Base-by-base conservation (phyloP, 805 yeast species). In the Saturnispora galanensis region DNA sequence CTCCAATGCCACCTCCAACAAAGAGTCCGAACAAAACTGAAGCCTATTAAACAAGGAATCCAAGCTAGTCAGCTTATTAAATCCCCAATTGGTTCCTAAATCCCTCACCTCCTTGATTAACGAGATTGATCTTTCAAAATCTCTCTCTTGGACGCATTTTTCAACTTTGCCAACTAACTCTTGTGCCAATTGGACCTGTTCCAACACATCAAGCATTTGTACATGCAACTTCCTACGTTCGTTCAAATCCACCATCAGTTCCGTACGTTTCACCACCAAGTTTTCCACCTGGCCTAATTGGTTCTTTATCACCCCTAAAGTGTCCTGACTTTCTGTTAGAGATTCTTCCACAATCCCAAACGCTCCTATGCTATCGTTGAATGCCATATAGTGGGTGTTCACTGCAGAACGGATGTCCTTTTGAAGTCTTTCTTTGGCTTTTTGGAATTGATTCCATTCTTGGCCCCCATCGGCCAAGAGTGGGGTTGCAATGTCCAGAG, bases 401-500 rank as follows among this genome's bases (percentile, higher is more conserved):
- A 89, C 96, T 2, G 89, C 85, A 18, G 63, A 64, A 47, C 81
- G 74, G 42, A 90, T 67, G 21, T 79, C 74, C 13, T 58, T 58
- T 12, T 79, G 74, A 10, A 89, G 73, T 43, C 74, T 67, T 18
- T 67, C 65, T 49, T 81, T 77, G 38, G 87, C 62, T 39, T 73
- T 71, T 36, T 71, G 67, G 52, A 90, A 90, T 49, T 85, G 88
- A 1, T 70, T 70, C 47, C 71, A 70, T 48, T 81, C 76, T n/a
- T 88, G 93, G 0, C 95, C 84, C 2, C 95, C 79, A 54, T 80
- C 81, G 61, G 90, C 97, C 55, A 88, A 67, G 46, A 93, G 68
- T 1, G 89, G 79, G 34, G 90, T 68, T 0, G 96, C 96, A 42
- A 81, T 68, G 53, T 87, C 96, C 38, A 93, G 70, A 1, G 96